Percentiles rank a stretch among this genome's conserved stretches.
Evolutionary conservation across 2,329 filamentous ascomycete species (phyloP).

Genomic region (Huntiella decipiens): DNA sequence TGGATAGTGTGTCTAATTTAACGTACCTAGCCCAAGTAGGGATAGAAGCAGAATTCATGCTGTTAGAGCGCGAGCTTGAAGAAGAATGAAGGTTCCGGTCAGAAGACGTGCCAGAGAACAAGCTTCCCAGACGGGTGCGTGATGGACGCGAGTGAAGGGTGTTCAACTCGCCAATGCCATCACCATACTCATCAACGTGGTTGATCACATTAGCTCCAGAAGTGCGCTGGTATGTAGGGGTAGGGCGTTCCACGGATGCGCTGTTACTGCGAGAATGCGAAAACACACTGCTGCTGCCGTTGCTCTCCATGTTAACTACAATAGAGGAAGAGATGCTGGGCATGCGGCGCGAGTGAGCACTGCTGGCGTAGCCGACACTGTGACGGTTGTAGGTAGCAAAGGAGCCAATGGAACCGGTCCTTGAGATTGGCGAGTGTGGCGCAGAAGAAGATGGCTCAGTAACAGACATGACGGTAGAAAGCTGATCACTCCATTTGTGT

Average conservation of each 20-base stretch:
- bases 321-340: slow-evolving; percentile 39
- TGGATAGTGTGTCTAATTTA: not conserved
- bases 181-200: slow-evolving; percentile 44
- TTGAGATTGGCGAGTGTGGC: slow-evolving; percentile 24
- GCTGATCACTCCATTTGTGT: slow-evolving; percentile 44
- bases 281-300: slow-evolving; percentile 13
- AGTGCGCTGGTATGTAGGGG: slow-evolving; percentile 23
- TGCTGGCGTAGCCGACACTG: slow-evolving; percentile 28
- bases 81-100: slow-evolving; percentile 35
- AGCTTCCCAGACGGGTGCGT: slow-evolving; percentile 28
- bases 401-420: slow-evolving; percentile 22
- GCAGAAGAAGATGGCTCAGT: slow-evolving; percentile 30
- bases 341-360: slow-evolving; percentile 34
- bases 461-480: slow-evolving; percentile 45
- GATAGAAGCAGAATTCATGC: slow-evolving; percentile 25
- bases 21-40: slow-evolving; percentile 35
- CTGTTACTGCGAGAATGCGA: slow-evolving; percentile 23
- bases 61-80: slow-evolving; percentile 28
- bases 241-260: slow-evolving; percentile 31
- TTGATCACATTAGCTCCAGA: slow-evolving; percentile 20
- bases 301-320: slow-evolving; percentile 15
- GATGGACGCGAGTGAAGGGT: slow-evolving; percentile 33
- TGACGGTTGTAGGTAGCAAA: slow-evolving; percentile 17
- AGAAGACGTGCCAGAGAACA: slow-evolving; percentile 29
- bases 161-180: slow-evolving; percentile 41